Evolutionary conservation across 352 stramenopile species (phyloP), one percentile per base, ranked within the genome.

Genomic region (Phytophthora palmivora): DNA sequence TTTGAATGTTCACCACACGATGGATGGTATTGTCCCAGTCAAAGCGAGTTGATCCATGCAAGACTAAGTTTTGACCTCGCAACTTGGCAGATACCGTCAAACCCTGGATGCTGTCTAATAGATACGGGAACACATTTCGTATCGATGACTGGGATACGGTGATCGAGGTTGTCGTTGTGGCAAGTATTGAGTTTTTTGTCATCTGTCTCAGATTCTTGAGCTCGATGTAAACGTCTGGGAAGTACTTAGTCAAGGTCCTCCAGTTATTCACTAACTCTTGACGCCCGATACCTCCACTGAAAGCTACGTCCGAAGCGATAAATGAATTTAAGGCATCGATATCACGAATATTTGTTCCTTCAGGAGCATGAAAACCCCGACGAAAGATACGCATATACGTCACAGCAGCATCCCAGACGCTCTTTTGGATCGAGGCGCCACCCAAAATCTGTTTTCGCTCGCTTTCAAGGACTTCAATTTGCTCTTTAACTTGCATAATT

Each of bases 371-470:
- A 12, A 38, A 44, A 11, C 47, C 32, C 0, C 5, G 16, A 6
- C 32, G 5, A 30, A 19, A 54, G 42, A 14, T 54, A 47, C 33
- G 53, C 22, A 54, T 34, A 14, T 54, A 47, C 22, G 46, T 34
- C 4, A 44, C 11, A 19, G 37, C 26, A 26, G 22, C 24, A 26
- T 9, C 19, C 37, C 37, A 58, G 8, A 34, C 14, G 7, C 19
- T 58, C 15, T 38, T 30, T 11, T n/a, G 4, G 21, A 4, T 34
- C 39, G 11, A 9, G 1, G 24, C 0, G 12, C 43, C 24, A 34
- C 30, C 11, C 30, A 34, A 37, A n/a, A 26, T 14, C 10, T 49
- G 22, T 6, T 49, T n/a, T 3, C 22, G 7, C 15, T 49, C 43
- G 3, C 24, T 14, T 21, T 22, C 4, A 26, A 49, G 43, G 6